These are phyloP conservation scores for Imleria badia DNA, from an alignment of 768 basidiomycete species.

Conservation along the genomic window DNA sequence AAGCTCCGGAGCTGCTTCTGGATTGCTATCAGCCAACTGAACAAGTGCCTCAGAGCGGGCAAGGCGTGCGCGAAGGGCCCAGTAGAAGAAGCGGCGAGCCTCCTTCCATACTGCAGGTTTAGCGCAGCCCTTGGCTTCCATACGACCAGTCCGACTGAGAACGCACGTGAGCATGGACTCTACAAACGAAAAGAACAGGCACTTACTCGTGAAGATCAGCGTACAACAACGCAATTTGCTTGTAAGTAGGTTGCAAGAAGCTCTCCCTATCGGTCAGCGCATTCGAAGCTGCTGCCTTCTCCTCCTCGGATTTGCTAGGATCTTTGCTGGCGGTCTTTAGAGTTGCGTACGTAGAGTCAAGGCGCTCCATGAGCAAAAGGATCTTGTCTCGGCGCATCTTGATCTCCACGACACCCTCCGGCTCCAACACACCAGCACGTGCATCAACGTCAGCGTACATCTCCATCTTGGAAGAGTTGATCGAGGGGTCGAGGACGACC, in stretches of 20 bases:
- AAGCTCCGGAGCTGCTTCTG: slow-evolving; percentile 66
- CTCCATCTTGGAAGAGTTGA: slow-evolving; percentile 97
- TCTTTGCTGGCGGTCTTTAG: slow-evolving; percentile 84
- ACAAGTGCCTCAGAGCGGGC: slow-evolving; percentile 65
- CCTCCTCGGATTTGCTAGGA: slow-evolving; percentile 65
- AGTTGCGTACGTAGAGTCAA: slow-evolving; percentile 79
- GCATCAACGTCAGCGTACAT: slow-evolving; percentile 98
- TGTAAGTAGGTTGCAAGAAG: slow-evolving; percentile 84
- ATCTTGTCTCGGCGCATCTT: slow-evolving; percentile 97
- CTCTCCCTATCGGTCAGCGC: slow-evolving; percentile 76
- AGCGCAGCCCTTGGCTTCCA: slow-evolving; percentile 98
- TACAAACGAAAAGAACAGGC: neutral
- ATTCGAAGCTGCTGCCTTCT: slow-evolving; percentile 67
- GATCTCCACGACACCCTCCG: slow-evolving; percentile 97
- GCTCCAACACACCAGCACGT: slow-evolving; percentile 94
- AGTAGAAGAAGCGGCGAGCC: slow-evolving; percentile 89
- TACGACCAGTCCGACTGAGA: slow-evolving; percentile 83
- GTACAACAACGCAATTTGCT: slow-evolving; percentile 90
- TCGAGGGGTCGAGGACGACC: slow-evolving; percentile 98
- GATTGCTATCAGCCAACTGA: slow-evolving; percentile 67
- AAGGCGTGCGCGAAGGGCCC: slow-evolving; percentile 83
- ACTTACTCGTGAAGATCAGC: slow-evolving; percentile 96
- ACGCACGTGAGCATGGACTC: slow-evolving; percentile 4
- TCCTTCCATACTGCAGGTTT: slow-evolving; percentile 85
- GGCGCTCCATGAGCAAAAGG: slow-evolving; percentile 85